Base-by-base conservation (phyloP, 768 basidiomycete genomes). In the Termitomyces sp. region DNA sequence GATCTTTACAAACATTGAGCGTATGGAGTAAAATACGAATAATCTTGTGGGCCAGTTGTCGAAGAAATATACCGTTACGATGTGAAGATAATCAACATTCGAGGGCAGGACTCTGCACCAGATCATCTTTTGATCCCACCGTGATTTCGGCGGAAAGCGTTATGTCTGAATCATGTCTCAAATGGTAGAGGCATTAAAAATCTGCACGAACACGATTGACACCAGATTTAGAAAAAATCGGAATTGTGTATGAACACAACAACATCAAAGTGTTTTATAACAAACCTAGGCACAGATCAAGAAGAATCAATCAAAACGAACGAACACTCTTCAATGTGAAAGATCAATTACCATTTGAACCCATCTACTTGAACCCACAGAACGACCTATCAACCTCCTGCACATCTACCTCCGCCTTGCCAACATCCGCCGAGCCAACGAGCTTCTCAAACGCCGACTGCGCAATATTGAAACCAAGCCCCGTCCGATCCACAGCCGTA, bases 401-500 rank as follows among this genome's bases (percentile, higher is more conserved):
- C 20, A 26, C 60, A 1, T 48, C 45, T 33, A 62, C 63, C 4
- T 53, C 50, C 20, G 47, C 59, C 44, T 33, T 62, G 4, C 63
- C 65, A 18, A 59, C 37, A 7, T 45, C 33, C 36, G 18, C 51
- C 2, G 53, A 55, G 20, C 62, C 64, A n/a, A 60, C 57, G 45
- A 78, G 62, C 26, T 13, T 18, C 46, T 73, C 41, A 68, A 77
- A 69, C 13, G 68, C 71, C 49, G 62, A 59, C 56, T 61, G 10
- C 9, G 74, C 63, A 48, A 65, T 57, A 47, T 64, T 64, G 42
- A 64, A 65, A n/a, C 72, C 63, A 60, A 16, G n/a, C 8, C 36
- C 28, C 5, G 61, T 45, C 13, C 69, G 64, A 62, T 85, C 81
- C n/a, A 86, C 67, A 2, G 74, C 82, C 2, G 79, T 69, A 2